phyloP scores from a whole-genome alignment of 2,329 filamentous ascomycete species.

The Seiridium cupressi region DNA sequence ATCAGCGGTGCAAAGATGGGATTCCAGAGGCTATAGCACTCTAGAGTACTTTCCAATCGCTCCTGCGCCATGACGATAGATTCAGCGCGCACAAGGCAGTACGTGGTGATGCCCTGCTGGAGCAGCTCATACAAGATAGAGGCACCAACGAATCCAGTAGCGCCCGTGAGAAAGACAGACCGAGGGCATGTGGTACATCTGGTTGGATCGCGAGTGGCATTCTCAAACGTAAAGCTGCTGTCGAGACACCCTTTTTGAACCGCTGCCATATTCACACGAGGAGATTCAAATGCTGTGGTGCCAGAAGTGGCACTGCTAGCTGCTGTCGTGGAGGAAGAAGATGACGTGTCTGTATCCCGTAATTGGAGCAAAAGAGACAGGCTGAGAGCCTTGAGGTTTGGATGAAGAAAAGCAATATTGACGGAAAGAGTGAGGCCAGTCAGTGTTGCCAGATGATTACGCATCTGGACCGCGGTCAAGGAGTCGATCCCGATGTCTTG shows the following conservation, averaged over 20 bases:
- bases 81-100: conserved; percentile 23
- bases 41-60: conserved; percentile 17
- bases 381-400: conserved; percentile 18
- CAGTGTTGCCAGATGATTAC: conserved; percentile 20
- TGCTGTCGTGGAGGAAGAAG: conserved; percentile 7
- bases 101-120: conserved; percentile 15
- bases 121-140: conserved; percentile 23
- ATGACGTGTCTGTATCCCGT: conserved; percentile 11
- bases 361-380: conserved; percentile 16
- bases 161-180: conserved; percentile 23
- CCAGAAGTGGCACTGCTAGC: conserved; percentile 11
- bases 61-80: conserved; percentile 11
- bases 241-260: conserved; percentile 24
- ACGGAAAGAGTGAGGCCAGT: conserved; percentile 20
- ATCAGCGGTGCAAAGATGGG: conserved; percentile 17
- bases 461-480: conserved; percentile 23
- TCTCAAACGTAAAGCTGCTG: conserved; percentile 18
- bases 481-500: conserved; percentile 26
- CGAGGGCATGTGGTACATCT: conserved; percentile 9
- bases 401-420: conserved; percentile 19
- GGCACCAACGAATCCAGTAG: conserved; percentile 25
- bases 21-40: conserved; percentile 21
- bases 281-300: conserved; percentile 12
- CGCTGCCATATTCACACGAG: conserved; percentile 14
- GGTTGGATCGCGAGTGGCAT: conserved; percentile 10